Base-by-base conservation (phyloP, 192 early-diverging fungal species). In the Bifiguratus adelaidae region DNA sequence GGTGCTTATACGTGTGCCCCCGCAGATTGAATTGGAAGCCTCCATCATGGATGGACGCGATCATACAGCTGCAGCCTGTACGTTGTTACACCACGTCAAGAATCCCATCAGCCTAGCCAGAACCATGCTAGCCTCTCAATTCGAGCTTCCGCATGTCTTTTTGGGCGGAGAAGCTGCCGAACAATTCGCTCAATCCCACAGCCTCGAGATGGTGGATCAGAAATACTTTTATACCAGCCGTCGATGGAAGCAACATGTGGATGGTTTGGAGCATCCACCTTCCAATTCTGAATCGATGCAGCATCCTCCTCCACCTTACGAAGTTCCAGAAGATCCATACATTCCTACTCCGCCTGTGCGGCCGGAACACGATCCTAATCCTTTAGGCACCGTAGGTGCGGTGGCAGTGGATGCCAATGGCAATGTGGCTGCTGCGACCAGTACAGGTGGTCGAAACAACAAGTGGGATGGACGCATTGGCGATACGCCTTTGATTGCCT, bases 401-500 rank as follows among this genome's bases (percentile, higher is more conserved):
- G 52, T 63, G 27, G 68, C 68, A 15, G 51, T 71, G 18, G 68
- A 71, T 56, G 9, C 11, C 4, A 7, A 50, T n/a, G 68, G 68
- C 2, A 61, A 58, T n/a, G 50, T 71, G 27, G 64, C 68, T 13
- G 51, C 65, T 2, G 68, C 68, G 20, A 71, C 68, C 2, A 60
- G 55, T 19, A 71, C 68, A 22, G 68, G 68, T 27, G 68, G 68
- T 0, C 52, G 46, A 41, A 71, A 56, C 29, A 71, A 71, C 36
- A 71, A 71, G 35, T 62, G 46, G 48, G 47, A 43, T 29, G 51
- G 52, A 25, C 48, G 68, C 4, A 68, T 71, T n/a, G 68, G 68
- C 4, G 70, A 72, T 27, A 67, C 70, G 7, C 70, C 70, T 16
- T 22, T 72, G 7, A 72, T 72, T 25, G 58, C 51, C 11, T 68